Base-by-base conservation (phyloP, 805 yeast genomes). In the Naumovozyma castellii region DNA sequence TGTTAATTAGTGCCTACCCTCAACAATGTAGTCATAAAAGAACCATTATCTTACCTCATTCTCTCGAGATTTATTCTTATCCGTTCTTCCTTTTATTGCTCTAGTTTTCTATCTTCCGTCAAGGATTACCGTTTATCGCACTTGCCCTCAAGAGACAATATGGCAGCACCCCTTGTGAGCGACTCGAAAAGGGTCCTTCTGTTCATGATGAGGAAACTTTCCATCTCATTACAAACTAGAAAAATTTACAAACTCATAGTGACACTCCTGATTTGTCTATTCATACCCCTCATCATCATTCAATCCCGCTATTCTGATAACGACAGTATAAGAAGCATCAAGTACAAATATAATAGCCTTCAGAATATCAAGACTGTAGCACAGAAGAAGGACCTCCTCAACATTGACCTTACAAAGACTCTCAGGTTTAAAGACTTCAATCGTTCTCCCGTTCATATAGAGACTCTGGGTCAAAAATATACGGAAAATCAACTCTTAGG, bases 331-430 rank as follows among this genome's bases (percentile, higher is more conserved):
- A 22, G 27, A 22, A 22, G 27, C 10, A 22, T 22, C 10, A 22
- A 22, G 27, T 22, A 22, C 10, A 6, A 22, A 10, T 22, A 22
- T 22, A 22, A 22, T 22, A 22, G 9, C 10, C 10, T 22, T 6
- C 27, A 22, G 27, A 10, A 22, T 10, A 22, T 10, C 6, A 22
- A 10, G 6, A 22, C 27, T 6, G 9, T 22, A 6, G 9, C 27
- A 22, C 6, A 6, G 2, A 39, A 38, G 15, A 35, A 31, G 15
- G 45, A 41, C 28, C 25, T 43, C 10, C 17, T 35, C 13, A 28
- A 35, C 14, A 25, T 41, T 3, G 45, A 46, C 29, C 27, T 45
- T 4, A 6, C 38, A 2, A 33, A 36, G 5, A 10, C 39, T 9
- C 25, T 46, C 12, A 41, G 36, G 35, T 30, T 16, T 32, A 40